These are phyloP conservation scores for Neopestalotiopsis sp. DNA, from an alignment of 2,329 filamentous ascomycete genomes.

Conservation along the genomic window DNA sequence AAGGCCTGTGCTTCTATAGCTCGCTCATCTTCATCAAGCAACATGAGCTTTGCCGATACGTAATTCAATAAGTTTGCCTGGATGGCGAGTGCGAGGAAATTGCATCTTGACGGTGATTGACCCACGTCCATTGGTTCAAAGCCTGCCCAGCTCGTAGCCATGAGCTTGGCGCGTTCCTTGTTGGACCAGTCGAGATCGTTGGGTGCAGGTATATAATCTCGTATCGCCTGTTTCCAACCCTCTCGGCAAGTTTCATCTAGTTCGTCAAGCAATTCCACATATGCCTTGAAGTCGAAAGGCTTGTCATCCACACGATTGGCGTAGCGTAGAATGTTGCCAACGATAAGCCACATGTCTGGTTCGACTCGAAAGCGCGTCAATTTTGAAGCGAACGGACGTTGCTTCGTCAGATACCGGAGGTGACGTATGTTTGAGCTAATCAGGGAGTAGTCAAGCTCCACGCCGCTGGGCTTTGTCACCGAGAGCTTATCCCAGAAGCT, in stretches of 20 bases:
- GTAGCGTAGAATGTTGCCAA: conserved; percentile 11
- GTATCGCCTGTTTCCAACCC: background rate
- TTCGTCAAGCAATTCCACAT: conserved; percentile 13
- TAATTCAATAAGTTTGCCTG: conserved; percentile 17
- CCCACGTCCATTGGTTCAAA: conserved; percentile 20
- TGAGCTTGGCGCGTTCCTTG: background rate
- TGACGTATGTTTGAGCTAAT: conserved; percentile 16
- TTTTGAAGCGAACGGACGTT: background rate
- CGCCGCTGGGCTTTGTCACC: conserved; percentile 12
- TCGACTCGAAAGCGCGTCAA: conserved; percentile 2
- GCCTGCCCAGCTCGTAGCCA: conserved; percentile 11
- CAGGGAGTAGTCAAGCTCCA: conserved; percentile 17
- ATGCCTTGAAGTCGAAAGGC: conserved; percentile 14
- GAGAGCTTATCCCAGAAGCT: conserved; percentile 16
- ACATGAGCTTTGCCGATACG: conserved; percentile 9
- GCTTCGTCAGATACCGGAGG: background rate
- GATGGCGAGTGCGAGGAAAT: conserved; percentile 10
- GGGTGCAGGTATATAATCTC: background rate
- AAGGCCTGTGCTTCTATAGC: conserved; percentile 6
- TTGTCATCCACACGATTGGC: conserved; percentile 16
- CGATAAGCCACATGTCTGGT: conserved; percentile 6
- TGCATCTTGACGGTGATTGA: background rate
- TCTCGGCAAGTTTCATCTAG: conserved; percentile 10
- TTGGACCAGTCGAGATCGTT: conserved; percentile 8
- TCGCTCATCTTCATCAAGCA: background rate